These are phyloP conservation scores for Dunaliella sp. DNA, from an alignment of 139 green algal genomes.

Conservation along the genomic window DNA sequence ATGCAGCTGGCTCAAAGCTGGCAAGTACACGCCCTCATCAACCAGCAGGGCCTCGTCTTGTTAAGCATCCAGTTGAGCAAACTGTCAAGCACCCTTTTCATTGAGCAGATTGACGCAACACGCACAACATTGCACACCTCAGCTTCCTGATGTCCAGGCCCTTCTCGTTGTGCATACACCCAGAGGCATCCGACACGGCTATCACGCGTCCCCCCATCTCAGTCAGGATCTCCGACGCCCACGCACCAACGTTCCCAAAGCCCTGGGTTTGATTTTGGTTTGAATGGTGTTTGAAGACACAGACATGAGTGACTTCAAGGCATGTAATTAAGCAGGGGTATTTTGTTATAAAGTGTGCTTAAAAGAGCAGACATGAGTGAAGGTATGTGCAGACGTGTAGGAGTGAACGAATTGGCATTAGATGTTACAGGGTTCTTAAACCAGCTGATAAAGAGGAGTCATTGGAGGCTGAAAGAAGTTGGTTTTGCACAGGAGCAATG, in stretches of 20 bases:
- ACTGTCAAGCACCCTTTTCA: not conserved
- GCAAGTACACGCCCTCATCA: too few relatives aligned
- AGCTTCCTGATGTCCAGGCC: slow-evolving; percentile 74
- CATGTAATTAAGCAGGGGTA: too few relatives aligned
- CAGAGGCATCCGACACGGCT: slow-evolving; percentile 75
- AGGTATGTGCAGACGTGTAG: not conserved
- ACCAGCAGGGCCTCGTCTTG: not conserved
- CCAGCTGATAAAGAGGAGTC: too few relatives aligned
- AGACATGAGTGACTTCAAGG: too few relatives aligned
- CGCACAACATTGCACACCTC: slow-evolving; percentile 1
- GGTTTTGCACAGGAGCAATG: too few relatives aligned
- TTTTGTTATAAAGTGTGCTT: not conserved
- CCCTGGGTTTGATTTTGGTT: too few relatives aligned
- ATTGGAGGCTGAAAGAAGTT: too few relatives aligned
- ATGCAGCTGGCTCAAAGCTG: not conserved
- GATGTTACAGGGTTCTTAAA: too few relatives aligned
- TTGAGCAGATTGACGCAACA: not conserved
- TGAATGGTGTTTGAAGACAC: too few relatives aligned
- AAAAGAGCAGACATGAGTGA: not conserved
- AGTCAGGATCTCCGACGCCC: slow-evolving; percentile 66
- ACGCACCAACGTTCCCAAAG: slow-evolving; percentile 88
- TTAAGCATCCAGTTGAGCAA: not conserved
- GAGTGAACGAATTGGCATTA: too few relatives aligned
- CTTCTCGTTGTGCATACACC: slow-evolving; percentile 64
- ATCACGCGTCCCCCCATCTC: slow-evolving; percentile 75